These are phyloP conservation scores for Clarkia xantiana DNA, from an alignment of 345 rosid genomes.

Conservation along the genomic window DNA sequence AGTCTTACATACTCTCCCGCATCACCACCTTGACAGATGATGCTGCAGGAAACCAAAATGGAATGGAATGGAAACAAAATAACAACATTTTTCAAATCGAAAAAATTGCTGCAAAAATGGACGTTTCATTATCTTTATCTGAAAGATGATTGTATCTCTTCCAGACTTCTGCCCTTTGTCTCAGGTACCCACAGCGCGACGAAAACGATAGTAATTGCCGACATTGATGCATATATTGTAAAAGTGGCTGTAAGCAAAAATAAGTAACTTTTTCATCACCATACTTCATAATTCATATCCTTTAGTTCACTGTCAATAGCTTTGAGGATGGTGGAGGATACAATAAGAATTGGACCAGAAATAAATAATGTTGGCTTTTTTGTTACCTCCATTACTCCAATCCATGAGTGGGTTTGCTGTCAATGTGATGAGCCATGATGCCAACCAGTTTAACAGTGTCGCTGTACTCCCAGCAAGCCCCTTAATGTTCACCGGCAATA, in stretches of 20 bases:
- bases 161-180: slow-evolving; percentile 58
- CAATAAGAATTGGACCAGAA: neutral
- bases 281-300: neutral
- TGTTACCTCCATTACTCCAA: slow-evolving; percentile 33
- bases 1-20: no score
- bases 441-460: slow-evolving; percentile 24
- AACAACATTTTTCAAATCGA: no score
- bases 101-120: neutral
- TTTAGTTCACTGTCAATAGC: neutral
- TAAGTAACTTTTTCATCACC: neutral
- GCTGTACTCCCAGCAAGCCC: slow-evolving; percentile 37
- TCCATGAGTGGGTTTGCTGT: slow-evolving; percentile 31
- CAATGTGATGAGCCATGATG: slow-evolving; percentile 21
- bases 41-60: neutral
- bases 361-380: no score
- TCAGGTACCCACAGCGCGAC: slow-evolving; percentile 46
- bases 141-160: slow-evolving; percentile 66
- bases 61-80: neutral
- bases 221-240: slow-evolving; percentile 27
- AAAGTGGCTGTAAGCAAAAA: slow-evolving; percentile 34
- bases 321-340: neutral
- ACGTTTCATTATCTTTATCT: slow-evolving; percentile 16
- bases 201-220: slow-evolving; percentile 31
- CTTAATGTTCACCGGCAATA: slow-evolving; percentile 44
- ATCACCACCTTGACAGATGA: neutral